Evolutionary conservation across 179 eudicot species (phyloP).

Genomic region (Patellifolia procumbens): DNA sequence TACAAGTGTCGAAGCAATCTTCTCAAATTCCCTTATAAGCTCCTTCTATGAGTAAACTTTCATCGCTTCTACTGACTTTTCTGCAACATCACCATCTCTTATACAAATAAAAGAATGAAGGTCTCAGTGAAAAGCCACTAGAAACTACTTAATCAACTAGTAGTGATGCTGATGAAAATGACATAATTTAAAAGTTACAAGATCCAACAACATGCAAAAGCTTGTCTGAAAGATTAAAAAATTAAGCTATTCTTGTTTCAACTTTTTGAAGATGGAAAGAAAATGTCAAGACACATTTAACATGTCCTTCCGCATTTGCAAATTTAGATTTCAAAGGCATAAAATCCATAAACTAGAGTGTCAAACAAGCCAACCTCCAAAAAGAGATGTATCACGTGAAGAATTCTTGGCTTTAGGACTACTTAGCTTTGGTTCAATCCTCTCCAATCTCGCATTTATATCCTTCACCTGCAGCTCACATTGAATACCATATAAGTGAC

Average conservation of each 20-base stretch:
- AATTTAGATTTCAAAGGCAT: background rate
- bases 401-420: too few relatives aligned
- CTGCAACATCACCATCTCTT: slow-evolving; percentile 89
- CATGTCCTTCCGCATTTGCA: slow-evolving; percentile 9
- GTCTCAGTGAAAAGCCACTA: background rate
- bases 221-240: background rate
- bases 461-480: too few relatives aligned
- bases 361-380: slow-evolving; percentile 67
- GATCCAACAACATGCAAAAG: background rate
- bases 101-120: slow-evolving; percentile 19
- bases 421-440: too few relatives aligned
- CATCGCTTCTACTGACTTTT: slow-evolving; percentile 82
- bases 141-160: background rate
- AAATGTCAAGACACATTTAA: slow-evolving; percentile 3
- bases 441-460: too few relatives aligned
- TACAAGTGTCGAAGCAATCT: slow-evolving; percentile 71
- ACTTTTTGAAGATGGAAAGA: background rate
- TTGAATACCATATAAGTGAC: background rate
- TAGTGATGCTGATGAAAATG: background rate
- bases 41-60: slow-evolving; percentile 94
- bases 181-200: background rate
- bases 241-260: background rate
- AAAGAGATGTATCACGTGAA: too few relatives aligned
- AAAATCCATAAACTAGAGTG: background rate
- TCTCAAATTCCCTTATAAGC: slow-evolving; percentile 88